These are phyloP conservation scores for Nicotiana tabacum DNA, from an alignment of 257 asterid genomes.

Conservation along the genomic window DNA sequence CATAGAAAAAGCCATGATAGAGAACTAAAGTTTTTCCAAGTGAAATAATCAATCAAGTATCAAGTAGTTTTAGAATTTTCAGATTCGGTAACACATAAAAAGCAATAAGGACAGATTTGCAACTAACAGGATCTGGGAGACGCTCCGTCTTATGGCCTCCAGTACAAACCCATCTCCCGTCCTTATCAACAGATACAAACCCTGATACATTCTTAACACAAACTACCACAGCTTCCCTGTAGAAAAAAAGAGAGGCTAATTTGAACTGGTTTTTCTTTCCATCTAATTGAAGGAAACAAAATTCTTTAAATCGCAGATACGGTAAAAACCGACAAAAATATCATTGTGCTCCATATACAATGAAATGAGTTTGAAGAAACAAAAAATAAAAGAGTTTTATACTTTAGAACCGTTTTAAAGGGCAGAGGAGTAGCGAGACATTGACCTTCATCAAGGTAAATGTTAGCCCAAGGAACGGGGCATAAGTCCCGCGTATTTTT, in stretches of 20 bases:
- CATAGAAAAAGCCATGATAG: background rate
- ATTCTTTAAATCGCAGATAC: background rate
- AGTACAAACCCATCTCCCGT: constrained; percentile 74
- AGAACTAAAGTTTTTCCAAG: background rate
- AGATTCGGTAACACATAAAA: background rate
- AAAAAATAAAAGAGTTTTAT: background rate
- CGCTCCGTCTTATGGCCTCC: constrained; percentile 39
- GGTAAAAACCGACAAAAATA: background rate
- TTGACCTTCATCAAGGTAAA: background rate
- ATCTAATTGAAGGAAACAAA: background rate
- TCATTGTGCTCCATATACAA: background rate
- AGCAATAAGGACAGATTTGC: background rate
- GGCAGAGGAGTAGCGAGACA: background rate
- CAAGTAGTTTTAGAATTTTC: background rate
- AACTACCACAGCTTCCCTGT: constrained; percentile 70
- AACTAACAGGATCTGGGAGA: constrained; percentile 63
- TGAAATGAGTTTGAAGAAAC: background rate
- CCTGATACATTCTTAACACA: constrained; percentile 62
- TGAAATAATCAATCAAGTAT: background rate
- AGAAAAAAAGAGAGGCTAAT: background rate
- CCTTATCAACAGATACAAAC: constrained; percentile 52
- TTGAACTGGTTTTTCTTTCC: background rate
- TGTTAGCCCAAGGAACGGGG: constrained; percentile 1
- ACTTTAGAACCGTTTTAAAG: background rate
- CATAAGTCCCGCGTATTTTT: background rate